Evolutionary conservation across 1,284 basidiomycete genomes (phyloP), one percentile per base, ranked within the genome.

Genomic region (Sporisorium sorghi): DNA sequence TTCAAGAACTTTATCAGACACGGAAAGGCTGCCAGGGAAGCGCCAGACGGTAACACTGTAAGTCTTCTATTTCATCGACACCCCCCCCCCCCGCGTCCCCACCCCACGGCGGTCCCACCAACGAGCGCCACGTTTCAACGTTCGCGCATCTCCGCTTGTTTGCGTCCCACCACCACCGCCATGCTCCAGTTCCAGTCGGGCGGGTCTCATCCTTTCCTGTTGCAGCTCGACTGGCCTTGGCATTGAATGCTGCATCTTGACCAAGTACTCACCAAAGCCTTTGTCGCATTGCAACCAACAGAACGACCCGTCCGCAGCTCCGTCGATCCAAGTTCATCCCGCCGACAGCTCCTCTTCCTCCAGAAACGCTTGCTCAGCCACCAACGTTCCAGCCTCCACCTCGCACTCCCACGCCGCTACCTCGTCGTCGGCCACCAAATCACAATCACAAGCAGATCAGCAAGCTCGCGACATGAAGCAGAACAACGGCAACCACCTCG

Each of bases 1-100:
- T 76, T 83, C 56, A 80, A 77, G 56, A 74, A 79, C 60, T 76
- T 83, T 39, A 79, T 83, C 52, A 67, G 80, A 50, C 80, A 83
- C 67, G 81, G 80, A 51, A 82, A 82, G 64, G 73, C 77, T 30
- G 40, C 61, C 71, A 44, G 65, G 44, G 49, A 72, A 55, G 47
- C 68, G 49, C 54, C 56, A 58, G 57, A 75, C 26, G 65, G 58
- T 55, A 14, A 17, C 28, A 39, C 39, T 28, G 67, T 72, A 57
- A 72, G 73, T 76, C 21, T 54, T 48, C 50, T 23, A 5, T 49
- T 30, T 10, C 42, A 46, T 26, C 54, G 58, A 51, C 44, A 5
- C 28, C 2, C n/a, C 35, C 11, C 15, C 17, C 11, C 11, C 26
- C 24, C 9, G 43, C 30, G 52, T 19, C 42, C 53, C 53, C 63